phyloP scores from a whole-genome alignment of 345 rosid species.

The Populus tremula region DNA sequence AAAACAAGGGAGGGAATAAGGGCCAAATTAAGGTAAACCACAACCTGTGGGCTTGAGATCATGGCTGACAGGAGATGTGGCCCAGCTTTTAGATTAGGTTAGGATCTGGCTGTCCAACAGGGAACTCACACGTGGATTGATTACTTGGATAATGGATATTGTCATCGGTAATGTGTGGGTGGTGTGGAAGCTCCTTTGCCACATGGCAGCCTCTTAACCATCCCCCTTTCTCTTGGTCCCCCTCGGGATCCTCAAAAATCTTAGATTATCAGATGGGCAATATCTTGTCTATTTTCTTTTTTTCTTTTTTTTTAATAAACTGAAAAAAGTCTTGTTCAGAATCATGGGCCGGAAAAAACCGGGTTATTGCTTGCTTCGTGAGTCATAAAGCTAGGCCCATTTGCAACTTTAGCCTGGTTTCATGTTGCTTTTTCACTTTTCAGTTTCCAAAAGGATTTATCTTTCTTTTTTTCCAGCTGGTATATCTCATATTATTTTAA shows the following conservation, averaged over 20 bases:
- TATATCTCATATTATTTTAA: no score
- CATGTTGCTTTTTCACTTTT: not conserved
- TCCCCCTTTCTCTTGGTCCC: not conserved
- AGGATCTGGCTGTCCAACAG: constrained; percentile 64
- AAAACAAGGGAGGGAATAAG: not conserved
- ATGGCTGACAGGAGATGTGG: constrained; percentile 22
- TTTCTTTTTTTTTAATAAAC: no score
- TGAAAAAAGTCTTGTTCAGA: no score
- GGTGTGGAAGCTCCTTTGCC: constrained; percentile 8
- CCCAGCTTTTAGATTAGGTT: constrained; percentile 50
- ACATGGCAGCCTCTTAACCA: constrained; percentile 36
- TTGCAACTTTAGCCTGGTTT: not conserved
- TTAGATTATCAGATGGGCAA: not conserved
- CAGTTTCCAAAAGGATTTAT: not conserved
- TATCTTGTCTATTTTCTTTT: no score
- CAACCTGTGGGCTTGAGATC: constrained; percentile 29
- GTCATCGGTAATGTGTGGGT: not conserved
- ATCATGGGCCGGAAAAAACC: no score
- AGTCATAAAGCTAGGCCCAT: no score
- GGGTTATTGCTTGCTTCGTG: no score
- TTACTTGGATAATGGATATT: constrained; percentile 51
- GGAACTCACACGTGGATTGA: constrained; percentile 50
- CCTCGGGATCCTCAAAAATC: not conserved
- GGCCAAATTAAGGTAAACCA: constrained; percentile 23
- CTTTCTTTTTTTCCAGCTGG: no score